A percentile compares a stretch with the other conserved stretches of the same genome.
Evolutionary conservation across 2,329 filamentous ascomycete genomes (phyloP).

Genomic region (Gaeumannomyces sp.): DNA sequence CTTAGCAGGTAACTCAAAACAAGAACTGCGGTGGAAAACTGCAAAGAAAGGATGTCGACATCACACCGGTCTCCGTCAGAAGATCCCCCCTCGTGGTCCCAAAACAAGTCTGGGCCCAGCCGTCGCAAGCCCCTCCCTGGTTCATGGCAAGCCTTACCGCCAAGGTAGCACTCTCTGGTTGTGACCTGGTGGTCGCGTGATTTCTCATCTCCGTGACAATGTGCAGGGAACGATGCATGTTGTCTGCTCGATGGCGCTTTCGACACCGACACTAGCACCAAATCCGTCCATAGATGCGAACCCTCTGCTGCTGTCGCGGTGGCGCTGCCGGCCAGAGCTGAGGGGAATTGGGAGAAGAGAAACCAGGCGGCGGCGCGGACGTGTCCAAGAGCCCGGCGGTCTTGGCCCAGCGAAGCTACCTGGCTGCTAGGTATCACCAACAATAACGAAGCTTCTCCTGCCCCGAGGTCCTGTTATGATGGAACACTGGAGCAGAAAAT

Average conservation of each 20-base stretch:
- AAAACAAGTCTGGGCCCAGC: too few relatives aligned
- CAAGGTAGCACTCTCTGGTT: background rate
- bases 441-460: too few relatives aligned
- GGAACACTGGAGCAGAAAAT: background rate
- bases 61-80: background rate
- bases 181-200: background rate
- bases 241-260: background rate
- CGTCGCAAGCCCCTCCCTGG: background rate
- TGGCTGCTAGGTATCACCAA: too few relatives aligned
- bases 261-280: background rate
- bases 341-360: background rate
- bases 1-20: too few relatives aligned
- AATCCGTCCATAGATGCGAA: background rate
- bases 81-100: background rate
- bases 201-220: background rate
- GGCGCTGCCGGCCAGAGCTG: too few relatives aligned
- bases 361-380: background rate
- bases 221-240: background rate
- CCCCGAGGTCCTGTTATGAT: background rate
- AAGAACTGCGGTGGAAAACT: background rate
- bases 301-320: too few relatives aligned
- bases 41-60: background rate
- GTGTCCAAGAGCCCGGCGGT: too few relatives aligned
- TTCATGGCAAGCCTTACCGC: too few relatives aligned
- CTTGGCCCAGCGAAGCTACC: too few relatives aligned